Evolutionary conservation across 2,329 filamentous ascomycete genomes (phyloP), one percentile per base, ranked within the genome.

Genomic region (Apiospora hydei): DNA sequence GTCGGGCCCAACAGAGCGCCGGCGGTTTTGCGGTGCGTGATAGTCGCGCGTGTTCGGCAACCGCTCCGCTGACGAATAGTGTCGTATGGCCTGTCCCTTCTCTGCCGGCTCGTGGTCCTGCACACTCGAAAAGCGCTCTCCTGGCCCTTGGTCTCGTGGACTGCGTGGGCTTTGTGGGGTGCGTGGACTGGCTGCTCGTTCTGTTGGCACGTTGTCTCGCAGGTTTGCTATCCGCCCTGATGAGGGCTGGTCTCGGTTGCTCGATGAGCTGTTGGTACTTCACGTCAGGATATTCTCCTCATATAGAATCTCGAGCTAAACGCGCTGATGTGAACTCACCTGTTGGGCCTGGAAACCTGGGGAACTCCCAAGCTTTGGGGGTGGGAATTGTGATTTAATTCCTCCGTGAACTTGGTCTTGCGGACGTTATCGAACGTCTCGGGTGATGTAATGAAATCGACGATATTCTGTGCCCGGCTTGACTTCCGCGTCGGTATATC

Each of bases 401-500:
- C 72, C 30, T 73, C 72, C 24, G n/a, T 66, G 34, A 73, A 71
- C 18, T 53, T 71, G 21, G 69, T 69, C 43, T 49, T 71, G 43
- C 72, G 67, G 43, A 69, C 44, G 10, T 44, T 51, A 24, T 57
- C 70, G n/a, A 70, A 71, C 2, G 69, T 47, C 30, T 51, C 47
- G 14, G 64, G 64, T 16, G 69, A 69, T 11, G 71, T 72, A 13
- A 72, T 61, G 6, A 71, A 51, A 26, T 72, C 69, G 64, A 61
- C 64, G 1, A 71, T 18, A n/a, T 70, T 49, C 18, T 67, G 46
- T 18, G 41, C 38, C 38, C 70, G 46, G 46, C 46, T 73, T 5
- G 72, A 71, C 46, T 71, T 73, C 38, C 70, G 26, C 21, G 69
- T 66, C 4, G 72, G 72, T n/a, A 73, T 73, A 18, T 73, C 72